A percentile compares a stretch with the other conserved stretches of the same genome.
Conservation (phyloP, 1,139 yeast species). For the Zygoascus sp. region DNA sequence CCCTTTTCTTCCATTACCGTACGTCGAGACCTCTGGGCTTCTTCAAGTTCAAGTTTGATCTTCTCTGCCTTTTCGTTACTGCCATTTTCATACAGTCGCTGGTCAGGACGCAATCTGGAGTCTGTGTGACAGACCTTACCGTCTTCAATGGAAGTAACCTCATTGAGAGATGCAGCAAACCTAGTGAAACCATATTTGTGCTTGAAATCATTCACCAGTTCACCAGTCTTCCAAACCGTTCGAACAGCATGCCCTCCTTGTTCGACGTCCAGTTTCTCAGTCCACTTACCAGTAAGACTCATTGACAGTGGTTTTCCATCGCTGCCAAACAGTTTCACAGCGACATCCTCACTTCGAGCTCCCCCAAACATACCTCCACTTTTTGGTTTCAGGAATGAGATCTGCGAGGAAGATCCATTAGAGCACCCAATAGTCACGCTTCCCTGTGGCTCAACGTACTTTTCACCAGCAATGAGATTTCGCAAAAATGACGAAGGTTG, state of each 20-base stretch:
- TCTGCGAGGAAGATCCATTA: conserved; percentile 60
- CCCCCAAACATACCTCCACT: conserved; percentile 64
- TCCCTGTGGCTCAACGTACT: conserved; percentile 85
- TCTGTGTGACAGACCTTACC: conserved; percentile 75
- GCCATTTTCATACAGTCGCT: conserved; percentile 66
- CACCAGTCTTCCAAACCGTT: conserved; percentile 61
- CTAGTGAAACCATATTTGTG: conserved; percentile 80
- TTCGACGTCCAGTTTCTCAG: conserved; percentile 50
- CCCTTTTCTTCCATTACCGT: conserved; percentile 49
- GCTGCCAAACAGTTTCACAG: conserved; percentile 49
- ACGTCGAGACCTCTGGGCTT: conserved; percentile 74
- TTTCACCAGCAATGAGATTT: conserved; percentile 90
- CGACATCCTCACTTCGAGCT: conserved; percentile 79
- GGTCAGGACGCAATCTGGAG: conserved; percentile 85
- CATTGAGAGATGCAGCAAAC: conserved; percentile 77
- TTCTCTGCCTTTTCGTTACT: conserved; percentile 64
- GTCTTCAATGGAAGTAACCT: conserved; percentile 65
- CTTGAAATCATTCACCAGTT: conserved; percentile 53
- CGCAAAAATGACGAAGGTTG: conserved; percentile 81
- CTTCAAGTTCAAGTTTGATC: conserved; percentile 66
- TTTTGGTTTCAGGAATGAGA: conserved; percentile 53
- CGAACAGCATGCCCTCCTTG: conserved; percentile 22
- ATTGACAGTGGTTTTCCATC: conserved; percentile 26
- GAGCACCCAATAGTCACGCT: conserved; percentile 63
- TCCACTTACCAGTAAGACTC: conserved; percentile 64